These are phyloP conservation scores for Stachybotrys chlorohalonatus DNA, from an alignment of 2,329 filamentous ascomycete species.

Conservation along the genomic window DNA sequence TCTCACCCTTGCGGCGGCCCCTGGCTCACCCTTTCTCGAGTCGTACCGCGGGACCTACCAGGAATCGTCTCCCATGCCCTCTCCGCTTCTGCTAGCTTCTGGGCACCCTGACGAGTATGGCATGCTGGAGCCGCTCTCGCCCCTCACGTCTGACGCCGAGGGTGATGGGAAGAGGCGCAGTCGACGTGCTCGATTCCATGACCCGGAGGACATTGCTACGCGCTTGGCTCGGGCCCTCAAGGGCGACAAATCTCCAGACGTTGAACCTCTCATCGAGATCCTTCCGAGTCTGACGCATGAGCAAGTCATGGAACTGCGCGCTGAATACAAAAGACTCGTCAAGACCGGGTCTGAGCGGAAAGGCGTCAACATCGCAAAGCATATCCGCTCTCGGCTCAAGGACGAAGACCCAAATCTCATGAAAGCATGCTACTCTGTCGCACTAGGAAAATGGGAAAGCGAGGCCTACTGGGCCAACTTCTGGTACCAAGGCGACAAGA, in stretches of 20 bases:
- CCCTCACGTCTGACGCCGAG: constrained; percentile 37
- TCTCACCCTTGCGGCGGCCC: constrained; percentile 46
- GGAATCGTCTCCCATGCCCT: constrained; percentile 89
- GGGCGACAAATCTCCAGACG: constrained; percentile 56
- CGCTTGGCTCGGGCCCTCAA: constrained; percentile 68
- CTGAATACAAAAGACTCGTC: constrained; percentile 83
- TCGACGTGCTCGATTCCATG: constrained; percentile 70
- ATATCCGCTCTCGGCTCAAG: constrained; percentile 69
- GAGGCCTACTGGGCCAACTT: constrained; percentile 98
- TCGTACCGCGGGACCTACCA: constrained; percentile 93
- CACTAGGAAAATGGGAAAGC: constrained; percentile 81
- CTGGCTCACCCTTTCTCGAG: constrained; percentile 78
- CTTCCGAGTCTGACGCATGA: constrained; percentile 78
- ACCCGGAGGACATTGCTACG: constrained; percentile 70
- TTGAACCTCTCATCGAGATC: constrained; percentile 68
- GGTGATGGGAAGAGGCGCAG: constrained; percentile 34
- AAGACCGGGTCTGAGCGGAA: constrained; percentile 66
- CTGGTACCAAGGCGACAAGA: constrained; percentile 87
- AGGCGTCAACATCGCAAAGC: constrained; percentile 78
- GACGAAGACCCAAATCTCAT: constrained; percentile 68
- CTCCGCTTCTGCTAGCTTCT: constrained; percentile 55
- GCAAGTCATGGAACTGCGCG: constrained; percentile 77
- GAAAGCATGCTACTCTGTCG: constrained; percentile 85
- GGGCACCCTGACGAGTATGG: constrained; percentile 37
- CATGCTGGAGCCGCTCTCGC: constrained; percentile 41